Evolutionary conservation across 1,139 yeast species (phyloP).

Genomic region (Yamadazyma atmosphaerica): DNA sequence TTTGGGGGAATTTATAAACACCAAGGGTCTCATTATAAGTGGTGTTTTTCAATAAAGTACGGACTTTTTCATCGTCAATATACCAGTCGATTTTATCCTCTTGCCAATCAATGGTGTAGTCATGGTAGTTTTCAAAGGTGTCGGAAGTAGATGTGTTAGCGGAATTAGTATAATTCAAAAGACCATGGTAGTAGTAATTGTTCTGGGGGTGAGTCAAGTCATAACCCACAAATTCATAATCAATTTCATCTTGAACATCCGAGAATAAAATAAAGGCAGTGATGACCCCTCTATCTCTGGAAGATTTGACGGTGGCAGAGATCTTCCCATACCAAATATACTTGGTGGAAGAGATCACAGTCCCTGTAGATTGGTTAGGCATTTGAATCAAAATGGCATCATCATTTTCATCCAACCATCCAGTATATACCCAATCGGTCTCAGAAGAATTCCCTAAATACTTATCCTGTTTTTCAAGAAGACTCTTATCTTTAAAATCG

Average conservation of each 20-base stretch:
- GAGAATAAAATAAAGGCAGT: slow-evolving; percentile 85
- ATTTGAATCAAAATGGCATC: slow-evolving; percentile 67
- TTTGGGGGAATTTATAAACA: slow-evolving; percentile 75
- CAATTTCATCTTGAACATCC: slow-evolving; percentile 88
- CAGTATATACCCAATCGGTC: slow-evolving; percentile 74
- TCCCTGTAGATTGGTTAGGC: slow-evolving; percentile 78
- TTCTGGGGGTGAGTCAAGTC: slow-evolving; percentile 66
- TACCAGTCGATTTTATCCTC: slow-evolving; percentile 73
- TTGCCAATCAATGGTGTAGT: slow-evolving; percentile 81
- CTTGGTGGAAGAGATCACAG: slow-evolving; percentile 77
- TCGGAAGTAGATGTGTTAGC: slow-evolving; percentile 43
- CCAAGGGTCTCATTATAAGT: slow-evolving; percentile 69
- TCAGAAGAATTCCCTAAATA: slow-evolving; percentile 73
- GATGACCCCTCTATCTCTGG: slow-evolving; percentile 78
- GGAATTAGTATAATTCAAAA: slow-evolving; percentile 64
- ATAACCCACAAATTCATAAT: slow-evolving; percentile 81
- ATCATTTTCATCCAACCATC: slow-evolving; percentile 56
- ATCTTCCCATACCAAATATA: slow-evolving; percentile 89
- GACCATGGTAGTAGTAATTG: slow-evolving; percentile 78
- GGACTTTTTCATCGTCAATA: slow-evolving; percentile 66
- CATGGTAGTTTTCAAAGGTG: slow-evolving; percentile 72
- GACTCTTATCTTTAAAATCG: slow-evolving; percentile 29
- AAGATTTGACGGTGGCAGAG: slow-evolving; percentile 65
- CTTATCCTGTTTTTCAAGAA: slow-evolving; percentile 32
- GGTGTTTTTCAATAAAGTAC: slow-evolving; percentile 64